These are phyloP conservation scores for Colletotrichum liaoningense DNA, from an alignment of 2,329 filamentous ascomycete species.

Conservation along the genomic window DNA sequence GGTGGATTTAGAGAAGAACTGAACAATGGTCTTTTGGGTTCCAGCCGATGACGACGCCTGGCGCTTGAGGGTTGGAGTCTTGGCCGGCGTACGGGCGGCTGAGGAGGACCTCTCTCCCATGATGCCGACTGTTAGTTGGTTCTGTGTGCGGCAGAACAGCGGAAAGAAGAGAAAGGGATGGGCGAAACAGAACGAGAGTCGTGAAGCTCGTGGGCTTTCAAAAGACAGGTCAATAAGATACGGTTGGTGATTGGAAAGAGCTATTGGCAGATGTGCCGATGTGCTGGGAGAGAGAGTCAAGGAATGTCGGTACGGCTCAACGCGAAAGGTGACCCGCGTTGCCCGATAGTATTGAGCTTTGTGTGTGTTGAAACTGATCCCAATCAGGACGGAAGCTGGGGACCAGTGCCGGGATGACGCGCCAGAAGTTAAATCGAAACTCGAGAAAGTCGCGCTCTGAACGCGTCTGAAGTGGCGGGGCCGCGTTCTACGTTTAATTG, in stretches of 20 bases:
- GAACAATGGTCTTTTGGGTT: conserved; percentile 57
- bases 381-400: background rate
- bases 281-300: background rate
- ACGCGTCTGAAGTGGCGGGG: background rate
- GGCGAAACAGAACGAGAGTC: background rate
- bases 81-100: conserved; percentile 50
- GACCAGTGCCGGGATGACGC: background rate
- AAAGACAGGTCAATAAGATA: background rate
- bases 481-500: conserved; percentile 9
- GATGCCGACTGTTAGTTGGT: background rate
- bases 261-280: background rate
- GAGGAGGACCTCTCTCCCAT: conserved; percentile 39
- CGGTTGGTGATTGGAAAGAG: background rate
- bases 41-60: conserved; percentile 37
- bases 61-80: conserved; percentile 42
- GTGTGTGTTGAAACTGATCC: background rate
- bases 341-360: background rate
- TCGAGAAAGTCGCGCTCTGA: conserved; percentile 6
- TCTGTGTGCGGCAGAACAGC: background rate
- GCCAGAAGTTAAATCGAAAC: background rate
- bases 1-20: conserved; percentile 58
- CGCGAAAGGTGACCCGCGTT: background rate
- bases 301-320: background rate
- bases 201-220: background rate
- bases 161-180: background rate